Conservation (phyloP, 164 flowering plant species). For the Vitis riparia region DNA sequence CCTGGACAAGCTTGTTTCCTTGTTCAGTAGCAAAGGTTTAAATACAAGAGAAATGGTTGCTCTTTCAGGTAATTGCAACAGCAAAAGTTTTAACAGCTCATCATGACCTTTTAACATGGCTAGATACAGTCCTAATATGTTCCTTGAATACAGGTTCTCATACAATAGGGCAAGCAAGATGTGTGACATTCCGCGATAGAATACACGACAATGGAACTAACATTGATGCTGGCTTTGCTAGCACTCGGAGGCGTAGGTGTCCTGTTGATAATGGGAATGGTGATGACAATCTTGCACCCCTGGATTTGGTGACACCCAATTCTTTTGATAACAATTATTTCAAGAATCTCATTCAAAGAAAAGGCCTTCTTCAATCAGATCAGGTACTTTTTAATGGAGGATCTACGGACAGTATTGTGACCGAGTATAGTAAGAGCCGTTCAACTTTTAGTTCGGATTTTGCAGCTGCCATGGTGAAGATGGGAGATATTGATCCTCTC, state of each 20-base stretch:
- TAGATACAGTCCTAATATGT: neutral
- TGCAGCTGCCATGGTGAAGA: conserved; percentile 43
- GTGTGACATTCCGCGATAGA: conserved; percentile 35
- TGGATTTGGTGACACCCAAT: conserved; percentile 49
- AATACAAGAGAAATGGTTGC: conserved; percentile 44
- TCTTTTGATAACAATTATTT: conserved; percentile 48
- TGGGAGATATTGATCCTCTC: conserved; percentile 41
- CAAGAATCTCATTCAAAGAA: conserved; percentile 37
- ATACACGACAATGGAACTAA: conserved; percentile 31
- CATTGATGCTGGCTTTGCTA: conserved; percentile 44
- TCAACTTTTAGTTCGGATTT: conserved; percentile 27
- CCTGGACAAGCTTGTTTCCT: conserved; percentile 22
- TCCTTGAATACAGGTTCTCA: conserved; percentile 49
- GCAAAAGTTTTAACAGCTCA: neutral
- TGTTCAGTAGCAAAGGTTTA: conserved; percentile 33
- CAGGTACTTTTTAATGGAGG: conserved; percentile 35
- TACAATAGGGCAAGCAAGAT: conserved; percentile 51
- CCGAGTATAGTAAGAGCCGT: conserved; percentile 22
- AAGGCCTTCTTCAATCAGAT: conserved; percentile 42
- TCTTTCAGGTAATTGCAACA: conserved; percentile 32
- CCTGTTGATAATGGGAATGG: conserved; percentile 27
- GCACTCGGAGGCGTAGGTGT: conserved; percentile 26
- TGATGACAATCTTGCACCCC: conserved; percentile 35
- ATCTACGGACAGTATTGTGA: conserved; percentile 28
- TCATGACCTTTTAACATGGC: no score